Evolutionary conservation across 345 rosid genomes (phyloP).

Genomic region (Moringa oleifera): DNA sequence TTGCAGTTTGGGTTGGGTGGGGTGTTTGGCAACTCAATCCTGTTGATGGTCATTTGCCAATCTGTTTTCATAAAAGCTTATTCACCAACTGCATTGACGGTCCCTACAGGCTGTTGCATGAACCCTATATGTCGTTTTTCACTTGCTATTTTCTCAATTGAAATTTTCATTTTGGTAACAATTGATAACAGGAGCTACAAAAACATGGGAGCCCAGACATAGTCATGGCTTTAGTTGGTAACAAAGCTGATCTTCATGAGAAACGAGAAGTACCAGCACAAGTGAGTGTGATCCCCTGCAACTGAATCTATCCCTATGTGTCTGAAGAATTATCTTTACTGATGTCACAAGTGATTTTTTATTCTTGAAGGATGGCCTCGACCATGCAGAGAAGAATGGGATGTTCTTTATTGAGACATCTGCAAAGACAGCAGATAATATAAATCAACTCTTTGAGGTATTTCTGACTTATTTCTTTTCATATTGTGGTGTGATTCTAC

Average conservation of each 20-base stretch:
- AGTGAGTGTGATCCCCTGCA: conserved; percentile 34
- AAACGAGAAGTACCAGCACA: conserved; percentile 70
- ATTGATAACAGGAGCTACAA: conserved; percentile 69
- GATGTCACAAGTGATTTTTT: conserved; percentile 12
- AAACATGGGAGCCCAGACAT: conserved; percentile 96
- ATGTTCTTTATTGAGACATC: conserved; percentile 99
- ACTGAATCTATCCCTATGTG: conserved; percentile 4
- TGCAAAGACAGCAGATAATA: conserved; percentile 95
- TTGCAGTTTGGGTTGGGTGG: too few relatives aligned
- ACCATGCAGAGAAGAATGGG: conserved; percentile 92
- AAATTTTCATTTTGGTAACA: neutral
- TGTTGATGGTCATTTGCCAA: neutral
- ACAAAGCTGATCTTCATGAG: conserved; percentile 93
- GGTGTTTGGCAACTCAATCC: neutral
- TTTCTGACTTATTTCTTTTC: conserved; percentile 3
- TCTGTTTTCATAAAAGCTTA: neutral
- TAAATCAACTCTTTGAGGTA: conserved; percentile 91
- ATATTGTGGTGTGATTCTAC: conserved; percentile 1
- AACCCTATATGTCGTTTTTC: neutral
- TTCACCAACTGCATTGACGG: neutral
- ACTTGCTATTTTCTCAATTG: neutral
- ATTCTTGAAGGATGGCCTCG: conserved; percentile 67
- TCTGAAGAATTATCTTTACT: conserved; percentile 3
- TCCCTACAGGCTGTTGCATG: neutral
- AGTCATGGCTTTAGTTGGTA: conserved; percentile 95